Evolutionary conservation across 1,284 basidiomycete species (phyloP).

Genomic region (Naganishia sp.): DNA sequence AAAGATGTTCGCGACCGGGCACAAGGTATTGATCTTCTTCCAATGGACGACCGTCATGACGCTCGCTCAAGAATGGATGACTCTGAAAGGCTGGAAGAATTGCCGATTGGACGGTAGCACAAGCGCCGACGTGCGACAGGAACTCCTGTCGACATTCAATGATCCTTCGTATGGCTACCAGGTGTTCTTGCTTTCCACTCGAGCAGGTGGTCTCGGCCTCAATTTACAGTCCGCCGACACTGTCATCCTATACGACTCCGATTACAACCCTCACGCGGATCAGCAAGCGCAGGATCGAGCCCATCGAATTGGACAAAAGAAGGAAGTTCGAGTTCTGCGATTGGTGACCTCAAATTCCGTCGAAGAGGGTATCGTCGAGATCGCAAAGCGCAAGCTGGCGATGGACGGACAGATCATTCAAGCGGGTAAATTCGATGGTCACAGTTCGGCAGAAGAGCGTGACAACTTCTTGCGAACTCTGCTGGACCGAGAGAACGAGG

Average conservation of each 20-base stretch:
- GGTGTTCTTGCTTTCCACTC: slow-evolving; percentile 93
- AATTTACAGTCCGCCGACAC: slow-evolving; percentile 99
- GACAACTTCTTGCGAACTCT: slow-evolving; percentile 89
- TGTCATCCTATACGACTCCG: slow-evolving; percentile 79
- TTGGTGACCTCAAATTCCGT: slow-evolving; percentile 98
- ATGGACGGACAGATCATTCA: slow-evolving; percentile 99
- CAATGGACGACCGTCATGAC: slow-evolving; percentile 99
- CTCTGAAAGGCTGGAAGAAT: slow-evolving; percentile 85
- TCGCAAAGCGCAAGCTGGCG: slow-evolving; percentile 94
- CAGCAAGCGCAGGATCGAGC: slow-evolving; percentile 80
- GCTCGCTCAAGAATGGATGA: slow-evolving; percentile 97
- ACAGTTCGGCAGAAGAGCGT: slow-evolving; percentile 95
- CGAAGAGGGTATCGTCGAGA: slow-evolving; percentile 93
- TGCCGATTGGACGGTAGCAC: slow-evolving; percentile 96
- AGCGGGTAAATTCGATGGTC: slow-evolving; percentile 98
- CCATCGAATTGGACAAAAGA: slow-evolving; percentile 99
- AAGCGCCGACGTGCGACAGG: slow-evolving; percentile 95
- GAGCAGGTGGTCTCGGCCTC: slow-evolving; percentile 95
- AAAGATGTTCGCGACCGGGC: slow-evolving; percentile 88
- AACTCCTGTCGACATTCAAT: slow-evolving; percentile 88
- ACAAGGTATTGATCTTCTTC: slow-evolving; percentile 97
- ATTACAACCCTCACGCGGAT: slow-evolving; percentile 97
- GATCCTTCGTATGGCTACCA: slow-evolving; percentile 84
- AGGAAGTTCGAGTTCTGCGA: slow-evolving; percentile 92
- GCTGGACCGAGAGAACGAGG: slow-evolving; percentile 84